Base-by-base conservation (phyloP, 345 rosid species). In the Combretum micranthum region DNA sequence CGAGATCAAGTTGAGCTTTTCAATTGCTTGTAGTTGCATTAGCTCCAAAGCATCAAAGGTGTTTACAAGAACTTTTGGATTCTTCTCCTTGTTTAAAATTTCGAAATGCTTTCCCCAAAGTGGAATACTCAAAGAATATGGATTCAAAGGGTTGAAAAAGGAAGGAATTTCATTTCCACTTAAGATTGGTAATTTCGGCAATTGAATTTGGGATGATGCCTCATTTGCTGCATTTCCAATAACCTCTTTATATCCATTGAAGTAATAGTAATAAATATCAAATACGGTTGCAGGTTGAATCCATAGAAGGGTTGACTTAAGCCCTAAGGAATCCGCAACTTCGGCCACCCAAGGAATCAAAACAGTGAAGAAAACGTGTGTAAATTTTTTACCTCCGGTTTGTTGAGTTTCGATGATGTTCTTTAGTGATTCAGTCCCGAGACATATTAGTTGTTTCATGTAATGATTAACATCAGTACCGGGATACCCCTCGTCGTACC, bases 1-100 rank as follows among this genome's bases (percentile, higher is more conserved):
- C 0, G 66, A n/a, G 53, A 74, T 60, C 2, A 72, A 47, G 47
- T 61, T 59, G 7, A 74, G 21, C 10, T 57, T 26, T n/a, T 52
- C 64, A 45, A 74, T 47, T 42, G 53, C 53, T 14, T 55, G 54
- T 13, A 71, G 47, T 3, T 50, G 32, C 12, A 71, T 59, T 3
- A 20, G 50, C 42, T 78, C 83, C 1, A 74, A 53, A 4, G 69
- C 67, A 20, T 73, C 52, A n/a, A 74, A 78, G 15, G 75, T 59
- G 20, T 78, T 77, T 54, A 78, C 32, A 44, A 78, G 52, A 17
- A 78, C 55, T 44, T 70, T 63, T 15, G 53, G 48, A 37, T 56
- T 44, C 7, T 50, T 17, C 18, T 63, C 47, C 12, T 50, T 12
- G 10, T 59, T 65, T 7, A 60, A 56, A 10, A 17, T 46, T 44